Evolutionary conservation across 2,329 filamentous ascomycete genomes (phyloP), one percentile per base, ranked within the genome.

Genomic region (Cadophora malorum): DNA sequence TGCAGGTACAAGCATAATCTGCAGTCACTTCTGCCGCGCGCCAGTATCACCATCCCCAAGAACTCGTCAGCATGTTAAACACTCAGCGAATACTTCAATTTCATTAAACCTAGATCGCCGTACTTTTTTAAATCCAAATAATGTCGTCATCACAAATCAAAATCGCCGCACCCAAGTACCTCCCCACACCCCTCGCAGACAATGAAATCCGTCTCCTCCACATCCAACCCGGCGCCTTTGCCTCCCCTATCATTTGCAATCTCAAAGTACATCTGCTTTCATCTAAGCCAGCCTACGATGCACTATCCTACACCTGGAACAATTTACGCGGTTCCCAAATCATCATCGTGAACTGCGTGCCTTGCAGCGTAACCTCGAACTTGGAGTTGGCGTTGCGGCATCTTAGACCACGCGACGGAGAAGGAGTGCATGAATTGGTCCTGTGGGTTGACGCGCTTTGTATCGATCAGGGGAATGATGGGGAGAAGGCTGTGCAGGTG

Each of bases 361-460:
- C 45, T 3, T 21, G 45, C n/a, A n/a, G 12, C 5, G 45, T 49
- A 19, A 49, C 45, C 1, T n/a, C 45, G 45, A 49, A 49, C 12
- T 19, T 49, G n/a, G 19, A 49, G 45, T 19, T 21, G 1, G 45
- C 45, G 7, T 49, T 49, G n/a, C 19, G 45, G 19, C 45, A 49
- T 49, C 12, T 49, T 3, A n/a, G 45, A 10, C 19, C 45, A 4
- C 4, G 2, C 2, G n/a, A 10, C 1, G 45, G n/a, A 9, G 45
- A 49, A 21, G 45, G n/a, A 2, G n/a, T 3, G 12, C 8, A 49
- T 19, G 45, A 21, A 14, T 49, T 49, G 45, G 45, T 49, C 19
- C n/a, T 49, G 45, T 49, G 60, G 60, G 49, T 63, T 21, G 60
- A 63, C 25, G 60, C 60, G 4, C 2, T 63, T 25, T 63, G 60